These are phyloP conservation scores for Papiliotrema laurentii DNA, from an alignment of 1,284 basidiomycete genomes.

Conservation along the genomic window DNA sequence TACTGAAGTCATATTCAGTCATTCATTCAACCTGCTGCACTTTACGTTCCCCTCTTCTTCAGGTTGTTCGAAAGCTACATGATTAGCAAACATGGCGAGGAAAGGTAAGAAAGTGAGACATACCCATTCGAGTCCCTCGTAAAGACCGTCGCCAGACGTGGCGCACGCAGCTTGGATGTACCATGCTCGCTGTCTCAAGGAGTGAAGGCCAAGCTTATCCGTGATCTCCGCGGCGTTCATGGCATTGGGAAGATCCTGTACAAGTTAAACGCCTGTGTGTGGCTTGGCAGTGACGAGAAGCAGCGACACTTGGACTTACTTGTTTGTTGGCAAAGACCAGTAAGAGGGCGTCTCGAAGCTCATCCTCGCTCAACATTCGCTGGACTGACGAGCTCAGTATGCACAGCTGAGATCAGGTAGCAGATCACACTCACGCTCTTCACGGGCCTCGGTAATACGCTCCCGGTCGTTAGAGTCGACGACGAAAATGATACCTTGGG, in stretches of 20 bases:
- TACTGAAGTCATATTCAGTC: no score
- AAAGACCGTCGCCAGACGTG: conserved; percentile 96
- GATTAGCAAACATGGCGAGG: background rate
- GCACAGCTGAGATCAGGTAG: background rate
- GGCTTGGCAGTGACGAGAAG: background rate
- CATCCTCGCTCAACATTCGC: conserved; percentile 99
- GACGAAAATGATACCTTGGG: conserved; percentile 99
- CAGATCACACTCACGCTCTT: conserved; percentile 62
- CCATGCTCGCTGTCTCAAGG: conserved; percentile 94
- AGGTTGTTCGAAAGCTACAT: conserved; percentile 49
- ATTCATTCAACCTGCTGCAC: no score
- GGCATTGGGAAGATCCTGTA: conserved; percentile 92
- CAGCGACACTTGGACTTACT: conserved; percentile 29
- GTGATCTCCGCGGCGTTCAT: conserved; percentile 99
- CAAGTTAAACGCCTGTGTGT: no score
- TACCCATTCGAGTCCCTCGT: conserved; percentile 94
- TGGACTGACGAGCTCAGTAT: conserved; percentile 55
- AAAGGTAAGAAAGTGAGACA: conserved; percentile 9
- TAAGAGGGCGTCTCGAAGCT: conserved; percentile 95
- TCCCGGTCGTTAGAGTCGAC: conserved; percentile 99
- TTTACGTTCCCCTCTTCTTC: conserved; percentile 44
- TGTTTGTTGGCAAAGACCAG: conserved; percentile 99
- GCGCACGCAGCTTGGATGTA: conserved; percentile 99
- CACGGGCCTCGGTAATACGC: conserved; percentile 97
- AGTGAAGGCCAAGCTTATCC: conserved; percentile 97